Percentiles rank a stretch among this genome's conserved stretches.
Conservation (phyloP, 2,329 filamentous ascomycete genomes). For the Penicillium sp. region DNA sequence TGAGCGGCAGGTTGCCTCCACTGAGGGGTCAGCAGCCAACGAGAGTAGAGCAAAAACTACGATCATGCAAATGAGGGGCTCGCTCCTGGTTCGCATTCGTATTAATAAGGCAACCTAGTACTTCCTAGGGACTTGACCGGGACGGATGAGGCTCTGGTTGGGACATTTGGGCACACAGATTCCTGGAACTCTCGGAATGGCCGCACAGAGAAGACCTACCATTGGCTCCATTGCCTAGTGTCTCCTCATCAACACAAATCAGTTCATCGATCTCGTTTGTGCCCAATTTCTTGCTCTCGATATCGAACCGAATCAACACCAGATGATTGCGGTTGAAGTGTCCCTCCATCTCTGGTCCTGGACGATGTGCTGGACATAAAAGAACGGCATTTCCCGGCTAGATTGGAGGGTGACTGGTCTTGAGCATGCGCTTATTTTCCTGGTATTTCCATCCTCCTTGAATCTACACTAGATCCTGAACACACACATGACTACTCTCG, state of each 20-base stretch:
- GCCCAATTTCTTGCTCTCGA: not conserved
- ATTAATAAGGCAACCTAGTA: not conserved
- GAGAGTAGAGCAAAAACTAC: not conserved
- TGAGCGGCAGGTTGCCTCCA: not conserved
- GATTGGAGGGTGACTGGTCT: not conserved
- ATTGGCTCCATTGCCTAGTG: not conserved
- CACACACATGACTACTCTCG: not conserved
- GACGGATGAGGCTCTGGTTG: not conserved
- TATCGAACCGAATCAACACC: not conserved
- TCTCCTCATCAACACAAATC: not conserved
- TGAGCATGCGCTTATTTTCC: not conserved
- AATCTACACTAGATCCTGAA: not conserved
- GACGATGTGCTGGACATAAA: not conserved
- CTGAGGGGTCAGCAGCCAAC: not conserved
- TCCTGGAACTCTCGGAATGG: not conserved
- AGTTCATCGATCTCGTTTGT: not conserved
- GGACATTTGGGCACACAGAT: not conserved
- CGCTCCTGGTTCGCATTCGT: not conserved
- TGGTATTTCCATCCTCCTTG: slow-evolving; percentile 4
- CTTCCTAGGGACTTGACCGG: not conserved
- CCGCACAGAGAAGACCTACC: not conserved
- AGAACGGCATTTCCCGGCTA: not conserved
- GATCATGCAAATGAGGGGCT: not conserved
- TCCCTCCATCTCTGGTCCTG: not conserved
- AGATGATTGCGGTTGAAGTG: not conserved